Percentiles rank a stretch among this genome's conserved stretches.
Evolutionary conservation across 2,329 filamentous ascomycete species (phyloP).

Genomic region (Ilyonectria sp.): DNA sequence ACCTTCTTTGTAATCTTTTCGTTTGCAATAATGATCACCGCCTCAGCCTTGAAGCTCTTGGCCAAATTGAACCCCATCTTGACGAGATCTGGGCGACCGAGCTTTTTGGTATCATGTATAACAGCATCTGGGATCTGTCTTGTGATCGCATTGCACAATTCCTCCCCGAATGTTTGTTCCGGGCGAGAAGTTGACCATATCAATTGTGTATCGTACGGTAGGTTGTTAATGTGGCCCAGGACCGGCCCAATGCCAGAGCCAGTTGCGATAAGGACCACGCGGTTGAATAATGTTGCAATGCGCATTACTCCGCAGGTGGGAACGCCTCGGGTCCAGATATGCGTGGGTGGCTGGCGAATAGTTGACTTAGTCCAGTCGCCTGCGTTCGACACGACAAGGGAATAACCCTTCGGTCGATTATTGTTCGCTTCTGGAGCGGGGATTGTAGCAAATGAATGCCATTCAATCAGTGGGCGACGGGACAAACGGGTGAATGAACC

Average conservation of each 20-base stretch:
- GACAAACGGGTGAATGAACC: conserved; percentile 68
- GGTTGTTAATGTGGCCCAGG: conserved; percentile 70
- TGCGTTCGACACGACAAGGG: conserved; percentile 78
- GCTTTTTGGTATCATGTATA: conserved; percentile 76
- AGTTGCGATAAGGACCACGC: conserved; percentile 78
- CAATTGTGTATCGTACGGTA: conserved; percentile 68
- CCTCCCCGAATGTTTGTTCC: conserved; percentile 72
- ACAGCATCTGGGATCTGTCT: conserved; percentile 73
- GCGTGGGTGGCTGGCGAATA: conserved; percentile 72
- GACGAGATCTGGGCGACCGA: conserved; percentile 72
- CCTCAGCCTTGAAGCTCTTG: conserved; percentile 73
- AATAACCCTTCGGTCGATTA: conserved; percentile 66
- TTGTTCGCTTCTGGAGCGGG: conserved; percentile 64
- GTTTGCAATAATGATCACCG: conserved; percentile 82
- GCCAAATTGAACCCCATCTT: conserved; percentile 67
- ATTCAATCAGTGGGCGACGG: conserved; percentile 76
- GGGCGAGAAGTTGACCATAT: conserved; percentile 79
- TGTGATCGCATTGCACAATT: conserved; percentile 69
- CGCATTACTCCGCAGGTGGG: conserved; percentile 78
- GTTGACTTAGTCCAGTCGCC: conserved; percentile 82
- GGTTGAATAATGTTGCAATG: conserved; percentile 75
- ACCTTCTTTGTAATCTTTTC: conserved; percentile 76
- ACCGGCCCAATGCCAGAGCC: conserved; percentile 82
- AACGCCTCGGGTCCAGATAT: conserved; percentile 78
- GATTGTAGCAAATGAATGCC: conserved; percentile 84